Evolutionary conservation across 768 basidiomycete genomes (phyloP).

Genomic region (Tremella fuciformis): DNA sequence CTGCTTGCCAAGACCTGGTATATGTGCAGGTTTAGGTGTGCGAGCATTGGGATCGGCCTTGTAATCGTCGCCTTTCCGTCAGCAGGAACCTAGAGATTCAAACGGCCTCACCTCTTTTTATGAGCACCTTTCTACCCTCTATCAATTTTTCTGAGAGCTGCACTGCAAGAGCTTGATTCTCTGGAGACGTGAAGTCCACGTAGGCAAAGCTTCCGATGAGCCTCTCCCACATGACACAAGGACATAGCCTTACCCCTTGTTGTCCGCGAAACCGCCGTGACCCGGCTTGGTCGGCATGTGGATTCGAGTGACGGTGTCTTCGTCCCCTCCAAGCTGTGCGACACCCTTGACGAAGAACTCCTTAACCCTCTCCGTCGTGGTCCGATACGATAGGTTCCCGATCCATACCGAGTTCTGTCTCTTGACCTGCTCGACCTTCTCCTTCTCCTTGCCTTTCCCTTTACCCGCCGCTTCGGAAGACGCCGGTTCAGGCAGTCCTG

Average conservation of each 20-base stretch:
- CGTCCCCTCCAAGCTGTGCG: slow-evolving; percentile 26
- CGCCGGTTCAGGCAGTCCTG: neutral
- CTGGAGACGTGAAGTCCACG: slow-evolving; percentile 81
- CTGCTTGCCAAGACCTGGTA: slow-evolving; percentile 63
- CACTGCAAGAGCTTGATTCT: slow-evolving; percentile 72
- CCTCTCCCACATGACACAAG: neutral
- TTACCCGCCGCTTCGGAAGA: neutral
- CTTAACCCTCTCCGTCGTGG: slow-evolving; percentile 68
- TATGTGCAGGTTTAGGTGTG: slow-evolving; percentile 52
- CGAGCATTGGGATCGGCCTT: slow-evolving; percentile 58
- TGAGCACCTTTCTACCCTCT: slow-evolving; percentile 80
- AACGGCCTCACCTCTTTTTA: slow-evolving; percentile 74
- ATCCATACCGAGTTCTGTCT: slow-evolving; percentile 91
- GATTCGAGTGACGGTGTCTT: slow-evolving; percentile 42
- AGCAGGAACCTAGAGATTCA: slow-evolving; percentile 5
- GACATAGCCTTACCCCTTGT: slow-evolving; percentile 36
- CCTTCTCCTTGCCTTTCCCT: slow-evolving; percentile 28
- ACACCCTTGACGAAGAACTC: slow-evolving; percentile 38
- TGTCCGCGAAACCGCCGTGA: slow-evolving; percentile 42
- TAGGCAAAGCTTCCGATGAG: slow-evolving; percentile 79
- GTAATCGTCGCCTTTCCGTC: slow-evolving; percentile 62
- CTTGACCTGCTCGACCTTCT: slow-evolving; percentile 54
- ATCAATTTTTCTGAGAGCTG: slow-evolving; percentile 74
- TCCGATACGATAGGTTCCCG: slow-evolving; percentile 88
- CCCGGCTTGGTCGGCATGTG: slow-evolving; percentile 75